Evolutionary conservation across 1,284 basidiomycete species (phyloP).

Genomic region (Ceratobasidium sp.): DNA sequence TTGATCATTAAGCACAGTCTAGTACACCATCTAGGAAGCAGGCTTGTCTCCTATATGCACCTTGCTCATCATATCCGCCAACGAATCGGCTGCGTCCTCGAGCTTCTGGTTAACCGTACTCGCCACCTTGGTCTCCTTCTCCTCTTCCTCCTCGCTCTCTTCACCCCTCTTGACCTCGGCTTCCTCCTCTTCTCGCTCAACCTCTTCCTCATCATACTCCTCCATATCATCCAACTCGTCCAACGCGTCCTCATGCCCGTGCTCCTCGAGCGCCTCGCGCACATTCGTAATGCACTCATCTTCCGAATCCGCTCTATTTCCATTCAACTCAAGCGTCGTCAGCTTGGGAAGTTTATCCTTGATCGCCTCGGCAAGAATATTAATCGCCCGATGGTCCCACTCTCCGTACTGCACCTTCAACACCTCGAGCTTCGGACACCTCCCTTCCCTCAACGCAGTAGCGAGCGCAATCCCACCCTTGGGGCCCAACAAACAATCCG

Average conservation of each 20-base stretch:
- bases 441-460: conserved; percentile 70
- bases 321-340: conserved; percentile 83
- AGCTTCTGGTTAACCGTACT: conserved; percentile 59
- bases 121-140: conserved; percentile 51
- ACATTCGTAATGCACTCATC: conserved; percentile 80
- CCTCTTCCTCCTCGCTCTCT: conserved; percentile 57
- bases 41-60: conserved; percentile 46
- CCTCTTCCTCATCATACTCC: conserved; percentile 65
- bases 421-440: conserved; percentile 78
- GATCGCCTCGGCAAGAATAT: conserved; percentile 76
- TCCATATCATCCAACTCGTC: conserved; percentile 81
- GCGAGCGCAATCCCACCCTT: conserved; percentile 72
- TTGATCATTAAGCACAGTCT: background rate
- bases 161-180: conserved; percentile 58
- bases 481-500: conserved; percentile 88
- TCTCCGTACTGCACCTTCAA: conserved; percentile 93
- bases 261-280: conserved; percentile 72
- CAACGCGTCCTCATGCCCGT: conserved; percentile 85
- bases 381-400: conserved; percentile 78
- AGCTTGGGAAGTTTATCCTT: conserved; percentile 70
- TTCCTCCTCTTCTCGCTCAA: conserved; percentile 62
- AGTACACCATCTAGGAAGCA: conserved; percentile 25
- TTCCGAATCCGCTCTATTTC: conserved; percentile 87
- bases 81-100: conserved; percentile 59
- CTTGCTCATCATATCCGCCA: conserved; percentile 68